phyloP scores from a whole-genome alignment of 768 basidiomycete genomes.

The Hydnum rufescens region DNA sequence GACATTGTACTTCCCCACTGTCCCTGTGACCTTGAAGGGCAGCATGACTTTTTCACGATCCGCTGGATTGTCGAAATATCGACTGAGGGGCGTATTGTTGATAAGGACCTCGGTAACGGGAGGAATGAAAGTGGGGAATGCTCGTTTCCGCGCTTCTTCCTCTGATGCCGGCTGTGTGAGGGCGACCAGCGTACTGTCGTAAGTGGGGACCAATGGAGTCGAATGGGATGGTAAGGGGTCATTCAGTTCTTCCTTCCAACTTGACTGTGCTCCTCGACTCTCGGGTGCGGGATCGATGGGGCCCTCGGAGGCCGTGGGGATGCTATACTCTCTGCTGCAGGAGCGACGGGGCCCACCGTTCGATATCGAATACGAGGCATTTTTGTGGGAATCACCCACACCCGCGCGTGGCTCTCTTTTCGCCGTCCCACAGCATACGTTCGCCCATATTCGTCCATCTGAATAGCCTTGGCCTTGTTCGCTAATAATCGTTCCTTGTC shows the following conservation, averaged over 20 bases:
- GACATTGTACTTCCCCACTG: constrained; percentile 67
- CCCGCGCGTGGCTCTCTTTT: constrained; percentile 77
- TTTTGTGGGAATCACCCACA: constrained; percentile 72
- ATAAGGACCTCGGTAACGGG: constrained; percentile 33
- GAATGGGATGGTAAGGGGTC: background rate
- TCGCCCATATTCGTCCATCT: constrained; percentile 57
- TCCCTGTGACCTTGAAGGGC: constrained; percentile 66
- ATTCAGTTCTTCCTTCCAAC: background rate
- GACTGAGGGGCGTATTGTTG: constrained; percentile 62
- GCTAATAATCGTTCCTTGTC: constrained; percentile 33
- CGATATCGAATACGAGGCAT: constrained; percentile 4
- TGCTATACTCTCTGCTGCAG: background rate
- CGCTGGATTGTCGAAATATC: constrained; percentile 53
- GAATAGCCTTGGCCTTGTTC: constrained; percentile 13
- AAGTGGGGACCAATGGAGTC: too few relatives aligned
- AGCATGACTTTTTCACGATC: constrained; percentile 70
- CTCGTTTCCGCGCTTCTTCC: background rate
- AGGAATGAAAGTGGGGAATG: constrained; percentile 26
- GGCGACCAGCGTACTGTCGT: too few relatives aligned
- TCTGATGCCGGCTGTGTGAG: background rate
- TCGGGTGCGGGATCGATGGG: too few relatives aligned
- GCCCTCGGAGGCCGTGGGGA: too few relatives aligned
- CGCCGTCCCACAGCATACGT: constrained; percentile 72
- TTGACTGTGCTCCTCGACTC: background rate
- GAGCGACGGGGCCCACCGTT: background rate